These are phyloP conservation scores for Stromatinia cepivora DNA, from an alignment of 2,329 filamentous ascomycete genomes.

Conservation along the genomic window DNA sequence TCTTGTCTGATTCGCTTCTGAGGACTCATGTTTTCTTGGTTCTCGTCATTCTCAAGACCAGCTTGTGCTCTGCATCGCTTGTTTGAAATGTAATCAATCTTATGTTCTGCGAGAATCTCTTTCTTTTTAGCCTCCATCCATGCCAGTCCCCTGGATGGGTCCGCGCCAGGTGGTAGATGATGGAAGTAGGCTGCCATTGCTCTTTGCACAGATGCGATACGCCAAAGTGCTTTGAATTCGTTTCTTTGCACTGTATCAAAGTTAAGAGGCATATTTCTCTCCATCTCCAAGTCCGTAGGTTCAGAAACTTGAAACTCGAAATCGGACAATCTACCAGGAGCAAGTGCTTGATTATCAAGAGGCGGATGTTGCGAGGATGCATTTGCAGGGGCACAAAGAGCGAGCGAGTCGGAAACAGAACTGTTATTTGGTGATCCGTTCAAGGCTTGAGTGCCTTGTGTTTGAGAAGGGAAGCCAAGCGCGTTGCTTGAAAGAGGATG, in stretches of 20 bases:
- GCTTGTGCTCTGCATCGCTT: slow-evolving; percentile 7
- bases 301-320: slow-evolving; percentile 25
- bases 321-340: slow-evolving; percentile 18
- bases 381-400: slow-evolving; percentile 8
- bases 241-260: slow-evolving; percentile 30
- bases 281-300: slow-evolving; percentile 33
- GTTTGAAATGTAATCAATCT: slow-evolving; percentile 2
- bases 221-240: slow-evolving; percentile 36
- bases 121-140: slow-evolving; percentile 21
- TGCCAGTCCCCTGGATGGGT: slow-evolving; percentile 10
- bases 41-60: slow-evolving; percentile 28
- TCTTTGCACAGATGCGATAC: slow-evolving; percentile 37
- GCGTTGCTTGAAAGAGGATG: slow-evolving; percentile 28
- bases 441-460: not conserved
- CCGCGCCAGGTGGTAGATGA: slow-evolving; percentile 20
- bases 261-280: slow-evolving; percentile 28
- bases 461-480: slow-evolving; percentile 25
- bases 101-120: slow-evolving; percentile 15
- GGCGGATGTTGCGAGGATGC: not conserved
- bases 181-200: slow-evolving; percentile 34
- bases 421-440: slow-evolving; percentile 1
- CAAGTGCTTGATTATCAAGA: not conserved
- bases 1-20: slow-evolving; percentile 32
- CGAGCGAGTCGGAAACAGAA: not conserved
- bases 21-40: slow-evolving; percentile 32